Evolutionary conservation across 495 filamentous ascomycete species (phyloP), one percentile per base, ranked within the genome.

Genomic region (Penicillium desertorum): DNA sequence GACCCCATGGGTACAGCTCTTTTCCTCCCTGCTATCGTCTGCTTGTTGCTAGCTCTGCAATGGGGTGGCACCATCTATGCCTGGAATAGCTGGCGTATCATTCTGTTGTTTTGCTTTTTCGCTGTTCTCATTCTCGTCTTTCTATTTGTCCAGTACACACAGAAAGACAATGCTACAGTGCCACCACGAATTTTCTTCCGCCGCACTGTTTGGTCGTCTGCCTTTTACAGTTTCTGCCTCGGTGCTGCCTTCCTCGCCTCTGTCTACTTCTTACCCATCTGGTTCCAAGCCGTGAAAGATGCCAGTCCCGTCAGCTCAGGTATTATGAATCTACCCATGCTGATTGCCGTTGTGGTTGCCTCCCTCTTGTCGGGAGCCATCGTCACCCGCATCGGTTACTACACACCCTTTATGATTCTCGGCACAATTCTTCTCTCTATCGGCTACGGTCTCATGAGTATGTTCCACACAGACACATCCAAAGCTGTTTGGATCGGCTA

Each of bases 401-500:
- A 90, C 69, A 79, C 82, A 1, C 87, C 88, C 2, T 85, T 86
- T 60, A 80, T 88, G 69, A 74, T 86, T n/a, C 44, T 74, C 16
- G 77, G 81, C 7, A 69, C 79, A 10, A 70, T 78, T 9, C 44
- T 91, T 7, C 65, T 73, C 11, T 55, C 83, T 0, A 69, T 91
- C 52, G 90, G 88, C 22, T 76, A 78, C 10, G 90, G 87, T 0
- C 75, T 94, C 8, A 65, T 91, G 9, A 82, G 77, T 4, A 88
- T 80, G 5, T 84, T 84, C 51, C 60, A 73, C 14, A 54, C 67
- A 0, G 59, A 70, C 11, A 84, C 79, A 5, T 51, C 70, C 5
- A 57, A 65, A 1, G 73, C 68, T 22, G 79, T 69, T 27, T 86
- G 82, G 81, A 78, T 86, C 29, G 82, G 83, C 12, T 87, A 84